phyloP scores from a whole-genome alignment of 2,329 filamentous ascomycete genomes.

The Dryadomyces quercus-mongolicae region DNA sequence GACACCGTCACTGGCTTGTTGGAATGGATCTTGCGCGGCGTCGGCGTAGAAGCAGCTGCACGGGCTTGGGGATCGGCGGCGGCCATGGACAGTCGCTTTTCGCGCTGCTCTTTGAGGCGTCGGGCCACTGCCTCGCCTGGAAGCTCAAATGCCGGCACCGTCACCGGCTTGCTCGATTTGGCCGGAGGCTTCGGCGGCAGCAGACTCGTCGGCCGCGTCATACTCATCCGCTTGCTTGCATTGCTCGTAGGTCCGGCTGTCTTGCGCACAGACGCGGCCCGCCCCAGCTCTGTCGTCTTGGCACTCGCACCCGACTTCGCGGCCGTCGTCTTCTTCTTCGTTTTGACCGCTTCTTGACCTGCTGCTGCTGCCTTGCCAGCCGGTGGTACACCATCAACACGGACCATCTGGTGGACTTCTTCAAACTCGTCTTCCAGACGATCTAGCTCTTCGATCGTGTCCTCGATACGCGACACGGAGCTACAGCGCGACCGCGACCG shows the following conservation, averaged over 20 bases:
- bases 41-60: constrained; percentile 15
- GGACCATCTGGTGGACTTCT: constrained; percentile 31
- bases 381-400: constrained; percentile 20
- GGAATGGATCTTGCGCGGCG: constrained; percentile 31
- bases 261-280: constrained; percentile 26
- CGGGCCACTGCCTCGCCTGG: constrained; percentile 50
- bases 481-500: constrained; percentile 8
- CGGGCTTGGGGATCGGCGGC: not conserved
- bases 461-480: constrained; percentile 38
- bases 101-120: constrained; percentile 44
- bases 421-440: constrained; percentile 50
- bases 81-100: constrained; percentile 32
- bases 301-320: not conserved
- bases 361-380: constrained; percentile 14
- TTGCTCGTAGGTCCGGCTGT: constrained; percentile 15
- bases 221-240: constrained; percentile 16
- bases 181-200: constrained; percentile 31
- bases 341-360: constrained; percentile 15
- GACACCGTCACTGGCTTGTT: constrained; percentile 40
- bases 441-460: constrained; percentile 51
- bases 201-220: constrained; percentile 27
- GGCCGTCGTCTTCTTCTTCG: constrained; percentile 9
- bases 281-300: constrained; percentile 5
- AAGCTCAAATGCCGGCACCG: constrained; percentile 46
- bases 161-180: constrained; percentile 43